Base-by-base conservation (phyloP, 2,329 filamentous ascomycete species). In the Neoarthrinium moseri region DNA sequence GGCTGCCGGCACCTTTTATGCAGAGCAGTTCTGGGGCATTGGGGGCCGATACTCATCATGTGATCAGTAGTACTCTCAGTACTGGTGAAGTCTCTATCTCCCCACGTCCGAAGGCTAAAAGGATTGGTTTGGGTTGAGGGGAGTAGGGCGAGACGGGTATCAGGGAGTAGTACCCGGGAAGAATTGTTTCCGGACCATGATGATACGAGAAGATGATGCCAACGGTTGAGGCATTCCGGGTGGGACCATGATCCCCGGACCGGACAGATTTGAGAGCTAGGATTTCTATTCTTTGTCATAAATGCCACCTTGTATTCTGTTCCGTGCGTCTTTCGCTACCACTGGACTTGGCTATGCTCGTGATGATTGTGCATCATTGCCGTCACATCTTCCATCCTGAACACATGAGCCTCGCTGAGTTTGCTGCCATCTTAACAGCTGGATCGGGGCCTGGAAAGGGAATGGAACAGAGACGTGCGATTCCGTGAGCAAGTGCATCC, bases 1-100 rank as follows among this genome's bases (percentile, higher is more conserved):
- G 54, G 75, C 70, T 43, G 63, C 71, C 3, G 72, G 65, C 18
- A 86, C 86, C 2, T 88, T 85, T 64, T 77, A 81, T 48, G 81
- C 87, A 3, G 90, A 95, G 70, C 78, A 83, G 63, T 90, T 75
- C 67, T 94, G 89, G 87, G 90, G 89, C 24, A 80, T 87, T 57
- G 57, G 57, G 39, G 60, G 59, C 43, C 51, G 51, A 20, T 62
- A 61, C 45, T 65, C 62, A 21, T 55, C 60, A 17, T 44, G 53
- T 41, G 61, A 64, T 35, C 24, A 52, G 49, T 54, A 55, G 45
- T 26, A 24, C 26, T 17, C 15, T 22, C 12, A 37, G 15, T 20
- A 11, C 10, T 37, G 18, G 32, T 18, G 32, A 35, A 13, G 17
- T 15, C 8, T 35, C 12, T 13, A 12, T 37, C 18, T 6, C 26